Conservation (phyloP, 345 rosid genomes). For the Eutrema heterophyllum region DNA sequence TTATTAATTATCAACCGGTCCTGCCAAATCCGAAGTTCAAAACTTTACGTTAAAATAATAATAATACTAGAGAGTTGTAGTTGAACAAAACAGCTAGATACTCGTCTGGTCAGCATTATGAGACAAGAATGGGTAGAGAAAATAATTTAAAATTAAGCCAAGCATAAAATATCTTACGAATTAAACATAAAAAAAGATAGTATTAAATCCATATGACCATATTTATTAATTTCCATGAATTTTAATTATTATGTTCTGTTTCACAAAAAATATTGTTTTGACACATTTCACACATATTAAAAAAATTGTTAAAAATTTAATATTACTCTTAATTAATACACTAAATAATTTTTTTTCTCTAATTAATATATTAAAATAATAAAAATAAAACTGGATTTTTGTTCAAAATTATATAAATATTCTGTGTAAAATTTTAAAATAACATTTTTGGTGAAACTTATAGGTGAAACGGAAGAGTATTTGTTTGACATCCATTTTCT, state of each 20-base stretch:
- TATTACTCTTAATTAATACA: too few species aligned
- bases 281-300: too few species aligned
- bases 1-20: neutral
- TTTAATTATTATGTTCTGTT: neutral
- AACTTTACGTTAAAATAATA: neutral
- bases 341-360: too few species aligned
- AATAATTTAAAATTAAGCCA: neutral
- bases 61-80: constrained; percentile 8
- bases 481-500: neutral
- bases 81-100: constrained; percentile 19
- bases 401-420: too few species aligned
- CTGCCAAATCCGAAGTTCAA: neutral
- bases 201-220: neutral
- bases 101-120: neutral
- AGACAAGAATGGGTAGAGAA: neutral
- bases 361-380: too few species aligned
- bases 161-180: neutral
- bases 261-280: too few species aligned
- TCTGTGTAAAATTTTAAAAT: too few species aligned
- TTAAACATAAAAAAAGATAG: neutral
- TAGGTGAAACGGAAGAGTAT: too few species aligned
- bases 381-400: too few species aligned
- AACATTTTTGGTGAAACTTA: too few species aligned
- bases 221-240: neutral
- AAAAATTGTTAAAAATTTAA: too few species aligned